A percentile compares a stretch with the other conserved stretches of the same genome.
Conservation (phyloP, 305 asterid species). For the Fraxinus nigra region DNA sequence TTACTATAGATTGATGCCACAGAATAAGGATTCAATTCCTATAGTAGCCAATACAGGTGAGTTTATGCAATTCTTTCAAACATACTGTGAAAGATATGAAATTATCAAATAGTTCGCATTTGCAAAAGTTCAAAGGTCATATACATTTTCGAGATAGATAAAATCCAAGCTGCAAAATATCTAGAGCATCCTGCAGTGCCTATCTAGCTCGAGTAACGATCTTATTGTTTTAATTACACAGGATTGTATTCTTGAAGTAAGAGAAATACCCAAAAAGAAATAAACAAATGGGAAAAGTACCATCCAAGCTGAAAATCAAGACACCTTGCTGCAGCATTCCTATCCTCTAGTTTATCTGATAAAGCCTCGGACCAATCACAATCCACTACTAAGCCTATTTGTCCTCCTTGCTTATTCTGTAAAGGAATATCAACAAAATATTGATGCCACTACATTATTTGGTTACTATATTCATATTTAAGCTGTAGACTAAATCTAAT, state of each 20-base stretch:
- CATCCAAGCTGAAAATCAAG: slow-evolving; percentile 54
- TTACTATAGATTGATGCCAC: background rate
- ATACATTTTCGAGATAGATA: background rate
- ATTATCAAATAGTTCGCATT: background rate
- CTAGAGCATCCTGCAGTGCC: background rate
- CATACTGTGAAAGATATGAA: background rate
- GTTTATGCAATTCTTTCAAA: background rate
- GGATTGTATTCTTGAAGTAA: background rate
- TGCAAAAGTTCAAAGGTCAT: background rate
- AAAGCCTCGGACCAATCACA: slow-evolving; percentile 48
- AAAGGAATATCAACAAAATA: slow-evolving; percentile 12
- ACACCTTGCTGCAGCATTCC: slow-evolving; percentile 39
- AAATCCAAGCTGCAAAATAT: background rate
- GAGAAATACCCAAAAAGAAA: background rate
- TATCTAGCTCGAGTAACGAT: background rate
- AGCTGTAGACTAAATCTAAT: background rate
- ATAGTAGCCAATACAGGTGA: background rate
- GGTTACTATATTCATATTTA: background rate
- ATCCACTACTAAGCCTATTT: slow-evolving; percentile 52
- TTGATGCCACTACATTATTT: background rate
- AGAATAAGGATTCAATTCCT: background rate
- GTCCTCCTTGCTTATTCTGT: slow-evolving; percentile 49
- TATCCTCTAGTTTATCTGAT: slow-evolving; percentile 37
- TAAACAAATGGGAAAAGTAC: slow-evolving; percentile 21
- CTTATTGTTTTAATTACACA: background rate